These are phyloP conservation scores for Spiromastix sp. DNA, from an alignment of 2,329 filamentous ascomycete genomes.

Conservation along the genomic window DNA sequence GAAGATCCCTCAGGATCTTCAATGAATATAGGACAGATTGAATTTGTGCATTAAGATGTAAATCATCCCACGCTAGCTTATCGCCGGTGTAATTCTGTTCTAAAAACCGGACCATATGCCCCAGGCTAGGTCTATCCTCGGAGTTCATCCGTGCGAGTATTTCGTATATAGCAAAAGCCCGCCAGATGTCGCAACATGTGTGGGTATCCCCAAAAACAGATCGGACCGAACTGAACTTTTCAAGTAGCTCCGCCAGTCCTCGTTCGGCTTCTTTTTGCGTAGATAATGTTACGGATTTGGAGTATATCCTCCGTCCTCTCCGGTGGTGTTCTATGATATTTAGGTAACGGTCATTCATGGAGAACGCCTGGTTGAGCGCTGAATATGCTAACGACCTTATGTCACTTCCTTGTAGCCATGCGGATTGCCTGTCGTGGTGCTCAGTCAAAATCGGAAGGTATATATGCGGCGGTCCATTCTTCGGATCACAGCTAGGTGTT, in stretches of 20 bases:
- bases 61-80: conserved; percentile 43
- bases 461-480: conserved; percentile 31
- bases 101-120: conserved; percentile 20
- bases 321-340: conserved; percentile 26
- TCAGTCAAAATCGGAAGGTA: conserved; percentile 58
- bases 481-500: conserved; percentile 12
- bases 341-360: conserved; percentile 13
- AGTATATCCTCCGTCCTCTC: conserved; percentile 25
- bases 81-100: conserved; percentile 20
- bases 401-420: conserved; percentile 44
- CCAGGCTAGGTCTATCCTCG: conserved; percentile 11
- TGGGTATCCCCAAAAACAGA: conserved; percentile 7
- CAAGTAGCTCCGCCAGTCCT: conserved; percentile 13
- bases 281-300: conserved; percentile 18
- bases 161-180: conserved; percentile 24
- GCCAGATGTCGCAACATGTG: conserved; percentile 19
- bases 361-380: conserved; percentile 31
- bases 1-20: conserved; percentile 47
- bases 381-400: conserved; percentile 48
- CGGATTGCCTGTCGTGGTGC: conserved; percentile 43
- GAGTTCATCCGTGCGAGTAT: conserved; percentile 14
- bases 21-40: conserved; percentile 54
- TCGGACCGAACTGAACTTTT: conserved; percentile 15
- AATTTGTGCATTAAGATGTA: conserved; percentile 53
- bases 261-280: conserved; percentile 12